Evolutionary conservation across 139 green algal species (phyloP), one percentile per base, ranked within the genome.

Genomic region (Auxenochlorella pyrenoidosa): DNA sequence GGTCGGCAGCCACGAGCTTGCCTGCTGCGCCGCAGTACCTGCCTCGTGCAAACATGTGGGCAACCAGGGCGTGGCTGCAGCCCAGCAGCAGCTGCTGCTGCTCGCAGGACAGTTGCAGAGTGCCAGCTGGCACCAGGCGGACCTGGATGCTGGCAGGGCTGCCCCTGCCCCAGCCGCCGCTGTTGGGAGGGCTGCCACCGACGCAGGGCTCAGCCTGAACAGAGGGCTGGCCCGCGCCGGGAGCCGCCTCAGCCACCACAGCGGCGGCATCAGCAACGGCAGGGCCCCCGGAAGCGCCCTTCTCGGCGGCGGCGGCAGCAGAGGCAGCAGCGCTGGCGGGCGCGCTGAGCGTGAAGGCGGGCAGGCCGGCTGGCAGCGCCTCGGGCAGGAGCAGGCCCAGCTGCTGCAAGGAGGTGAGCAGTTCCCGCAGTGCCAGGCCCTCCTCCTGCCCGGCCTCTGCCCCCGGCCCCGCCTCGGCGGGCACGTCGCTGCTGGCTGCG

Each of bases 381-480:
- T 26, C 32, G 1, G 79, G 76, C 76, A 90, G 66, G 54, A 88
- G 47, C 51, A 88, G 63, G 13, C 82, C 87, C 82, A 90, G 87
- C 43, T 44, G 73, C 65, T 85, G 41, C 54, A 82, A 70, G 47
- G 63, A 63, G 36, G 1, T 38, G 6, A 79, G 47, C 47, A 75
- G 83, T 26, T 91, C 59, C 34, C 76, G 47, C 36, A 84, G 83
- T 28, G 83, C 41, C 4, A 51, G 47, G 32, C 85, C 84, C 41
- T 73, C 51, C 28, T 79, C 43, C 75, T 73, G n/a, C 65, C 58
- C 6, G 10, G 36, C 59, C 26, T 30, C 38, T 68, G 60, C 54
- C 54, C 54, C 54, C 54, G 54, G 12, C 54, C 54, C 54, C 3
- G 54, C 54, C 54, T 63, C 47, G 13, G 16, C 54, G 2, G 54